Evolutionary conservation across 768 basidiomycete species (phyloP).

Genomic region (Podaxis carcinomalis): DNA sequence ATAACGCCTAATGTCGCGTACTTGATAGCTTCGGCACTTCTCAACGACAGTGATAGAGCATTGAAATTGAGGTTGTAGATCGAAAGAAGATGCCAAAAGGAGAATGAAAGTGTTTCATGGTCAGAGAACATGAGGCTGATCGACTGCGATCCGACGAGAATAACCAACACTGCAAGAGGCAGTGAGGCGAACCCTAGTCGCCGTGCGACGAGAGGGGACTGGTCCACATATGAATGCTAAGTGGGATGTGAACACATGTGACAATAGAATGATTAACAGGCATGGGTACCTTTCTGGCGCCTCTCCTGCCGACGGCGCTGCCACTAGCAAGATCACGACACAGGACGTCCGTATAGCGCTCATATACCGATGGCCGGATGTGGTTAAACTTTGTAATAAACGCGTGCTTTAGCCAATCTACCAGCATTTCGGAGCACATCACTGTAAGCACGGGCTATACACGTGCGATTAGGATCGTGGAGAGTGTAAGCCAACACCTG

Average conservation of each 20-base stretch:
- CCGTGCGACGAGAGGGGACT: conserved; percentile 90
- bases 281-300: conserved; percentile 60
- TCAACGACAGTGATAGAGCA: conserved; percentile 29
- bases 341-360: conserved; percentile 91
- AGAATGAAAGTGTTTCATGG: conserved; percentile 13
- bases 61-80: conserved; percentile 30
- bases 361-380: conserved; percentile 92
- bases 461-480: neutral
- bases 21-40: conserved; percentile 40
- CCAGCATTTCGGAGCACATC: conserved; percentile 85
- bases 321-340: conserved; percentile 89
- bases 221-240: conserved; percentile 89
- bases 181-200: conserved; percentile 91
- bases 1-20: conserved; percentile 64
- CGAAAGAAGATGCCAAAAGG: conserved; percentile 8
- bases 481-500: neutral
- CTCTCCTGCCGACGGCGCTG: conserved; percentile 62
- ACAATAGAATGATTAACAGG: neutral
- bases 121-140: conserved; percentile 54
- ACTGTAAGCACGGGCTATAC: conserved; percentile 87
- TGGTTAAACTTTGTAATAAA: conserved; percentile 99
- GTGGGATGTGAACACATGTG: neutral
- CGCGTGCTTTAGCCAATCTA: conserved; percentile 99
- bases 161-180: conserved; percentile 80
- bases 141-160: conserved; percentile 74